Conservation (phyloP, 371 early-diverging fungal species). For the Mucor sp. region DNA sequence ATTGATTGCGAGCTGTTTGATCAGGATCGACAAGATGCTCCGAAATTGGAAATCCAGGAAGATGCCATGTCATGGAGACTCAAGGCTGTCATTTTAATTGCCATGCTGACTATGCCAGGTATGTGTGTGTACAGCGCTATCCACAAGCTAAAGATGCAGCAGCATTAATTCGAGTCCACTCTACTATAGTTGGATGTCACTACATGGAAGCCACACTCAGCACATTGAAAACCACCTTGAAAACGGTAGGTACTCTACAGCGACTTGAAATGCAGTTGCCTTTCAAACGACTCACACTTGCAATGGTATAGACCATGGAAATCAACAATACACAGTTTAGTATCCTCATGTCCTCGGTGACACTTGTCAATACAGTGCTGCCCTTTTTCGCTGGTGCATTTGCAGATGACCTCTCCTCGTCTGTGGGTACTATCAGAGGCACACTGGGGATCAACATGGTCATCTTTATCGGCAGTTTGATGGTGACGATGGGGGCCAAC, state of each 20-base stretch:
- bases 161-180: neutral
- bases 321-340: slow-evolving; percentile 76
- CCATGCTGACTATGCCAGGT: slow-evolving; percentile 31
- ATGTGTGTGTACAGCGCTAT: neutral
- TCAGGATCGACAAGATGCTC: neutral
- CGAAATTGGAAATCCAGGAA: neutral
- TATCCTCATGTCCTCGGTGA: slow-evolving; percentile 68
- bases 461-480: slow-evolving; percentile 36
- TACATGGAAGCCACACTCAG: slow-evolving; percentile 47
- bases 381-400: slow-evolving; percentile 70
- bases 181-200: slow-evolving; percentile 42
- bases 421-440: slow-evolving; percentile 41
- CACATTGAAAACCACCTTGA: slow-evolving; percentile 44
- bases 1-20: neutral
- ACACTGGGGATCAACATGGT: slow-evolving; percentile 34
- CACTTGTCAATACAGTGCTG: slow-evolving; percentile 69
- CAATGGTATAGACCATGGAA: slow-evolving; percentile 29
- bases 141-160: neutral
- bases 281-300: neutral
- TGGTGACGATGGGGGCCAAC: slow-evolving; percentile 34
- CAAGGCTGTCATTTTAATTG: slow-evolving; percentile 17
- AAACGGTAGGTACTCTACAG: slow-evolving; percentile 25
- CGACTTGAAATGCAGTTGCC: too few species aligned
- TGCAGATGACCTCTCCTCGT: slow-evolving; percentile 35
- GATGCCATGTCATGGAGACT: slow-evolving; percentile 15